Base-by-base conservation (phyloP, 768 basidiomycete species). In the Candolleomyces eurysporus region DNA sequence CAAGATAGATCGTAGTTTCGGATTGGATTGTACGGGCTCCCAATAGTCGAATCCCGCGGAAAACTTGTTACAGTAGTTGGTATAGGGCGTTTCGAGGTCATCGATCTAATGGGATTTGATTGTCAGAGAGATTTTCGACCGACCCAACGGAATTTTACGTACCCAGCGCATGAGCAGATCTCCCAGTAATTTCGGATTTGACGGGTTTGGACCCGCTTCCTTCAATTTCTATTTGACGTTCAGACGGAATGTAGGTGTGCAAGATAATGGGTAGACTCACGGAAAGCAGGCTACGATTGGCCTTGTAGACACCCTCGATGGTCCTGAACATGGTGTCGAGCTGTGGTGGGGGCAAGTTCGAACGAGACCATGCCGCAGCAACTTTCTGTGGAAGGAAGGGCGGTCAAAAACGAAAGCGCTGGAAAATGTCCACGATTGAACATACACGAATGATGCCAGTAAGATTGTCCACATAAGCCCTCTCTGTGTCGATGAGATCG, bases 131-230 rank as follows among this genome's bases (percentile, higher is more conserved):
- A 42, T 9, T 42, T 54, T 46, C 59, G 48, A 46, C 43, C 49
- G n/a, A n/a, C n/a, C n/a, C 31, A 62, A 57, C 45, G 26, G 59
- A 53, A 49, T 11, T 51, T 40, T 51, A 76, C 91, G 63, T 65
- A 96, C 96, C 97, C 96, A 98, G 76, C 91, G 88, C 91, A 98
- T 97, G 58, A 99, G 80, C 45, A 99, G 79, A 73, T 98, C 96
- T 45, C 97, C 96, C 31, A 99, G 80, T 13, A 90, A 94, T 70
- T 95, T 97, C 5, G 96, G 94, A 13, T 92, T 93, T 5, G 92
- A 88, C 1, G 96, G 96, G 74, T 89, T 92, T 17, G 91, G 85
- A 19, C 94, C 96, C 63, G 98, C 94, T 62, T 96, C 95, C 74
- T 91, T 94, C 58, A 98, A 79, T 86, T 91, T 92, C 96, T 97